Evolutionary conservation across 78 protist species (phyloP).

Genomic region (Dictyostelium firmibasis): DNA sequence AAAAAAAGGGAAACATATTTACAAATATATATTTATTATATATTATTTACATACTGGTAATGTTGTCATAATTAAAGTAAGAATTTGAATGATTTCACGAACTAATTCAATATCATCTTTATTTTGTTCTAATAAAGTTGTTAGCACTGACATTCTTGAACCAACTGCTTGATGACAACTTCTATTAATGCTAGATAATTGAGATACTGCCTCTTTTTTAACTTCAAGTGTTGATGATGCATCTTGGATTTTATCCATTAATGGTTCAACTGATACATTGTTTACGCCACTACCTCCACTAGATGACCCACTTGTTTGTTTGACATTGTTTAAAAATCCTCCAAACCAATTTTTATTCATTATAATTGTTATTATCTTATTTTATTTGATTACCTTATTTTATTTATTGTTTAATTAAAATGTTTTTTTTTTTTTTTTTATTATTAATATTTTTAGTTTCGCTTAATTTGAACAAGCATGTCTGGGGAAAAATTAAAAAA

Average conservation of each 20-base stretch:
- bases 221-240: background rate
- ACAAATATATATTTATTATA: background rate
- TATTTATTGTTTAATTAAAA: background rate
- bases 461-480: background rate
- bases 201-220: constrained; percentile 1
- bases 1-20: background rate
- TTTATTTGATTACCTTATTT: background rate
- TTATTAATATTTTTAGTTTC: background rate
- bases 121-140: background rate
- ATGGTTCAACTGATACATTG: constrained; percentile 16
- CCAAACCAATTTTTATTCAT: constrained; percentile 66
- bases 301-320: background rate
- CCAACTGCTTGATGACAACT: constrained; percentile 49
- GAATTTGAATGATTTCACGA: constrained; percentile 29
- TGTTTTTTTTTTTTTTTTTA: background rate
- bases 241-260: constrained; percentile 15
- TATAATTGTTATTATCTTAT: background rate
- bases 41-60: constrained; percentile 34
- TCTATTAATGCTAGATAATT: constrained; percentile 21
- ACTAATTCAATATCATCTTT: constrained; percentile 35
- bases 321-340: constrained; percentile 18
- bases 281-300: background rate
- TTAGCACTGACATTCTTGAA: constrained; percentile 43
- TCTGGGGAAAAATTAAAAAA: background rate
- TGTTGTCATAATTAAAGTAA: constrained; percentile 29